These are phyloP conservation scores for Solanum neorickii DNA, from an alignment of 257 asterid genomes.

Conservation along the genomic window DNA sequence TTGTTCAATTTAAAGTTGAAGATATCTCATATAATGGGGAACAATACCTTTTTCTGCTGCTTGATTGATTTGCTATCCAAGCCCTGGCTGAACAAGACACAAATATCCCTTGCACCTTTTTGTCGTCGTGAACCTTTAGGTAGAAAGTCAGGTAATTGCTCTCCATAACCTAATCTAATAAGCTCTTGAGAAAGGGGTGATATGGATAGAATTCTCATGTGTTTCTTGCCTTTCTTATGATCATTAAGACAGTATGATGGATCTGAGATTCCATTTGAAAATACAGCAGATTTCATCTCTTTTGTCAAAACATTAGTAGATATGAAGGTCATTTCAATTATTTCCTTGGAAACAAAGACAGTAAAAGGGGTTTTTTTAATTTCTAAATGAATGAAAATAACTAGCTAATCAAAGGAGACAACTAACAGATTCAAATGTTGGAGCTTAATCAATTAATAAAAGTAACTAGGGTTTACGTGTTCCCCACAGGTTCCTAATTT, in stretches of 20 bases:
- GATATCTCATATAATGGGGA: not conserved
- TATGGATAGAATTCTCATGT: slow-evolving; percentile 15
- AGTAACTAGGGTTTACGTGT: no score
- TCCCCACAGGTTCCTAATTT: no score
- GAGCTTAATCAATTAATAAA: no score
- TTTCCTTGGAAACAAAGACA: not conserved
- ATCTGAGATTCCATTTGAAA: slow-evolving; percentile 8
- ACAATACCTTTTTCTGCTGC: slow-evolving; percentile 51
- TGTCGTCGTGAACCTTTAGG: slow-evolving; percentile 47
- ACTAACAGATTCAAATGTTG: no score
- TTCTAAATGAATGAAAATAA: no score
- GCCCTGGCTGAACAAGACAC: slow-evolving; percentile 69
- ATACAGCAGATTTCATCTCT: slow-evolving; percentile 9
- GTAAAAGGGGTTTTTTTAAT: no score
- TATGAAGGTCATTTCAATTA: slow-evolving; percentile 1
- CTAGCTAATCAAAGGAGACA: no score
- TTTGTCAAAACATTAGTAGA: slow-evolving; percentile 9
- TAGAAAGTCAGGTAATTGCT: slow-evolving; percentile 42
- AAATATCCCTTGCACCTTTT: slow-evolving; percentile 20
- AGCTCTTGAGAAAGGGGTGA: slow-evolving; percentile 62
- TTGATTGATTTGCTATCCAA: slow-evolving; percentile 33
- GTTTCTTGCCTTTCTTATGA: slow-evolving; percentile 13
- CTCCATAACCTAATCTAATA: slow-evolving; percentile 38
- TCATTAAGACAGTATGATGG: slow-evolving; percentile 12
- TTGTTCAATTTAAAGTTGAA: not conserved